Percentiles rank a stretch among this genome's conserved stretches.
phyloP scores from a whole-genome alignment of 768 basidiomycete genomes.

The Russula ochroleuca region DNA sequence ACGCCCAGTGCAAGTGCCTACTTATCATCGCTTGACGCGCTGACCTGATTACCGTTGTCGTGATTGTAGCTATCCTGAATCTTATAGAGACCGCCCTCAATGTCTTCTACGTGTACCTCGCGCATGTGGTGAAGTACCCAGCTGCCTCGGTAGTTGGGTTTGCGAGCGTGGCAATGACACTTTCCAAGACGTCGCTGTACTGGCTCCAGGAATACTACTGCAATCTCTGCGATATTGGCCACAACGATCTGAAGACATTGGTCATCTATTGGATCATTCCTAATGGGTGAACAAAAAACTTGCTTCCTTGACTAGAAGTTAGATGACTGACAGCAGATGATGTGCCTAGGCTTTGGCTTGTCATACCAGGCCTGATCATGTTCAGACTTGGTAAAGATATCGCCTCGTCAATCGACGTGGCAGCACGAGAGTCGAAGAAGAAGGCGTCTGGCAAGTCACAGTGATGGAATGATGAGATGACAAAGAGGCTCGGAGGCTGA shows the following conservation, averaged over 20 bases:
- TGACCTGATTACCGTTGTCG: not conserved
- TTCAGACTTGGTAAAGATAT: slow-evolving; percentile 62
- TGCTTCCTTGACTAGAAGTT: not conserved
- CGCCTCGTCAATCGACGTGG: slow-evolving; percentile 38
- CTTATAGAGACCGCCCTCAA: slow-evolving; percentile 75
- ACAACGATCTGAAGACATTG: slow-evolving; percentile 54
- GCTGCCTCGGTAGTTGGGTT: slow-evolving; percentile 74
- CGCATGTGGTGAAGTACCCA: slow-evolving; percentile 57
- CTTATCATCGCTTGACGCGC: not conserved
- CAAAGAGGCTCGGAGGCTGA: not conserved
- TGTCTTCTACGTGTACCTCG: slow-evolving; percentile 68
- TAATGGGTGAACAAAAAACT: slow-evolving; percentile 56
- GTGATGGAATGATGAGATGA: slow-evolving; percentile 17
- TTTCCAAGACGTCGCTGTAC: slow-evolving; percentile 84
- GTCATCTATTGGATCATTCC: slow-evolving; percentile 68
- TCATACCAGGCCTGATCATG: slow-evolving; percentile 62
- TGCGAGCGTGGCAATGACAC: slow-evolving; percentile 66
- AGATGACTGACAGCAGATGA: slow-evolving; percentile 13
- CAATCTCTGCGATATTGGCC: slow-evolving; percentile 65
- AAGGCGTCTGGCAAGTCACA: slow-evolving; percentile 36
- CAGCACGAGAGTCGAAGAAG: slow-evolving; percentile 32
- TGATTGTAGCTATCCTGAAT: slow-evolving; percentile 64
- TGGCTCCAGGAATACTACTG: slow-evolving; percentile 77
- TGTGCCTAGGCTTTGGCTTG: slow-evolving; percentile 62
- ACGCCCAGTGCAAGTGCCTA: slow-evolving; percentile 57